These are phyloP conservation scores for Paecilomyces sp. DNA, from an alignment of 2,329 filamentous ascomycete genomes.

Conservation along the genomic window DNA sequence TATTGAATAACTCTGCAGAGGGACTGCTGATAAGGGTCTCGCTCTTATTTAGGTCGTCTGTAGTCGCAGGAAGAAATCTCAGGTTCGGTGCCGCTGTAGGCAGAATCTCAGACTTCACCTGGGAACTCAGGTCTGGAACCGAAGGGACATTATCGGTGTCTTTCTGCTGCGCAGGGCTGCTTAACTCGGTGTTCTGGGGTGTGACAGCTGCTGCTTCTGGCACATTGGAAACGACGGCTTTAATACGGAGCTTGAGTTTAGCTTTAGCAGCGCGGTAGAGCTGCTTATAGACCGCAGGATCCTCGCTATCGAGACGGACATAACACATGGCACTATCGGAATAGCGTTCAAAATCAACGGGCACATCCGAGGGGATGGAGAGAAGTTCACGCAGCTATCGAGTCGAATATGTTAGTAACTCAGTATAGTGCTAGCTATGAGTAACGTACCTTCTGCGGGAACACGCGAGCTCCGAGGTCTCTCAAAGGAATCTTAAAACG, in stretches of 20 bases:
- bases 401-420: slow-evolving; percentile 7
- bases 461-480: slow-evolving; percentile 66
- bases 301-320: slow-evolving; percentile 69
- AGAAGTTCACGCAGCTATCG: slow-evolving; percentile 64
- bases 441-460: slow-evolving; percentile 75
- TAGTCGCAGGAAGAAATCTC: slow-evolving; percentile 17
- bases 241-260: slow-evolving; percentile 93
- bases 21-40: slow-evolving; percentile 4
- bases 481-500: slow-evolving; percentile 85
- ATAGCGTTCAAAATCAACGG: slow-evolving; percentile 77
- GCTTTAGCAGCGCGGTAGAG: slow-evolving; percentile 94
- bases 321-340: slow-evolving; percentile 85
- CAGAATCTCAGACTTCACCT: neutral
- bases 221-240: slow-evolving; percentile 49
- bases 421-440: slow-evolving; percentile 22
- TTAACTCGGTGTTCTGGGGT: slow-evolving; percentile 3
- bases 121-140: neutral
- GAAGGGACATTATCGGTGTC: neutral
- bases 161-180: slow-evolving; percentile 7
- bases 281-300: slow-evolving; percentile 86
- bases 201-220: slow-evolving; percentile 4
- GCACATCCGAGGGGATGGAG: slow-evolving; percentile 53
- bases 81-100: neutral
- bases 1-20: slow-evolving; percentile 5
- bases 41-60: slow-evolving; percentile 30